Base-by-base conservation (phyloP, 257 asterid species). In the Leonotis leonurus region DNA sequence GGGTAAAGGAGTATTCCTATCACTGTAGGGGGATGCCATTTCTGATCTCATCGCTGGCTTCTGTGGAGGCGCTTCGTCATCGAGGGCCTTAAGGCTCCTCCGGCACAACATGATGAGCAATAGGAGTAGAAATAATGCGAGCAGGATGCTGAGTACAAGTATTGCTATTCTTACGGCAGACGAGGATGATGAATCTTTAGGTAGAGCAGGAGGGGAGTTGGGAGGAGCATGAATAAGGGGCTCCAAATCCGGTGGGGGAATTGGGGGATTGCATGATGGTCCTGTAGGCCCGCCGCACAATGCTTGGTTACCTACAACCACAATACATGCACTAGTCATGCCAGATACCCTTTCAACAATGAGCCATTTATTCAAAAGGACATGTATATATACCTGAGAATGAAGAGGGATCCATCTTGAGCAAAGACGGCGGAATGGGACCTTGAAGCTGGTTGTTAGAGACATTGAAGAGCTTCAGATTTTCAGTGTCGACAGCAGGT, bases 401-500 rank as follows among this genome's bases (percentile, higher is more conserved):
- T 17, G 89, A 78, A 59, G 70, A 70, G 8, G 88, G 85, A 68
- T 80, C 82, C 81, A 87, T 46, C 29, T 72, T 70, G 40, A 62
- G 33, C 10, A 90, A 61, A 55, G 67, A 39, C 3, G 62, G 64
- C 9, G 97, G 97, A 39, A 90, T 77, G 5, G 87, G 86, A 39
- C 97, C 97, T 58, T 80, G 83, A 61, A 90, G 69, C 58, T 75
- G 89, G 67, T 90, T 90, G 79, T 85, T 79, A 6, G 97, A 85
- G 0, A 87, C 87, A 43, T 90, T 85, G 39, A 87, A 51, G 12
- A 58, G 40, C 13, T 67, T 77, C 72, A 90, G 85, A 30, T 58
- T 5, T 0, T 74, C 79, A 0, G 68, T 62, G 67, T 65, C 78
- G 32, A 87, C 62, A 8, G 76, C 48, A 0, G 96, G 97, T 51